Conservation (phyloP, 768 basidiomycete genomes). For the Mycena pura region DNA sequence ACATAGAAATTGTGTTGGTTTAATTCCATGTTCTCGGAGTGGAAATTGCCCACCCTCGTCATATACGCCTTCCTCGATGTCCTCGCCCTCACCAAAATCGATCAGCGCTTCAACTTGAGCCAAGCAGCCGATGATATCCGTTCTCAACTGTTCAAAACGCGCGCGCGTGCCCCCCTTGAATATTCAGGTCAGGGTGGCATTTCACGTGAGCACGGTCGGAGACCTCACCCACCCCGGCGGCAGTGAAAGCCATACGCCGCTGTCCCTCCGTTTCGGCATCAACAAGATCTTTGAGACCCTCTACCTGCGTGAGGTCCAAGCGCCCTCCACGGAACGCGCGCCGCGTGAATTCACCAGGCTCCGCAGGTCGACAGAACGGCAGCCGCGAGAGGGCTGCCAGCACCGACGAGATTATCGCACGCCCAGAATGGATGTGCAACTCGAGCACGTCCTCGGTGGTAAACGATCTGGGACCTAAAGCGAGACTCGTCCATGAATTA, state of each 20-base stretch:
- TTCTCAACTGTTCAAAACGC: constrained; percentile 69
- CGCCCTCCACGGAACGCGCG: constrained; percentile 83
- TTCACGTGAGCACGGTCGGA: not conserved
- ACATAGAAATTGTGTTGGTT: constrained; percentile 4
- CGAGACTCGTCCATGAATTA: not conserved
- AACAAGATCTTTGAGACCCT: constrained; percentile 86
- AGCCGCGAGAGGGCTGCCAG: constrained; percentile 67
- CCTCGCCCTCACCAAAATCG: constrained; percentile 93
- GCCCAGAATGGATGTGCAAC: constrained; percentile 86
- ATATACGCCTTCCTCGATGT: constrained; percentile 83
- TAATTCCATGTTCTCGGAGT: not conserved
- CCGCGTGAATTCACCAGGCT: constrained; percentile 88
- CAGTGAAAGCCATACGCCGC: constrained; percentile 71
- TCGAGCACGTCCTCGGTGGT: constrained; percentile 86
- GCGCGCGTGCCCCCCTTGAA: constrained; percentile 67
- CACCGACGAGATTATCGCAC: constrained; percentile 77
- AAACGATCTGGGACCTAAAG: constrained; percentile 82
- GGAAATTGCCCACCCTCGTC: constrained; percentile 61
- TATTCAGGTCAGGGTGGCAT: constrained; percentile 13
- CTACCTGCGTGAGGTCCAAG: constrained; percentile 87
- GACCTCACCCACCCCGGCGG: constrained; percentile 63
- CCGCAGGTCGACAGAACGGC: constrained; percentile 76
- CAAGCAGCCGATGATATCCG: constrained; percentile 72
- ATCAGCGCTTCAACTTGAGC: constrained; percentile 88
- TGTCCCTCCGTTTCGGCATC: constrained; percentile 89